Conservation (phyloP, 305 asterid genomes). For the Fraxinus floribunda region DNA sequence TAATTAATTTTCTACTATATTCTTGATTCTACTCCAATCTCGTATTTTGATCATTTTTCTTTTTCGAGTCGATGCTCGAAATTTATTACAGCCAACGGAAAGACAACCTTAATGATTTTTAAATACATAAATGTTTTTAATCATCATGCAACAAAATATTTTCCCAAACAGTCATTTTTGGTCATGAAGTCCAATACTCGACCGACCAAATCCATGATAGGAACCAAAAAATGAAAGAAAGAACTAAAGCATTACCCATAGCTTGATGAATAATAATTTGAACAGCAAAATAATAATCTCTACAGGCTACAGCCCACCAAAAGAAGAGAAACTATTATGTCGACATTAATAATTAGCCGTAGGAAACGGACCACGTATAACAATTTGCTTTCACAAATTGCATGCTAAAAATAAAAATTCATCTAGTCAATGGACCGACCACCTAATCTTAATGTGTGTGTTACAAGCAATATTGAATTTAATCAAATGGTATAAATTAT, state of each 20-base stretch:
- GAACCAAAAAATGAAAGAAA: not conserved
- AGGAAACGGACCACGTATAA: slow-evolving; percentile 34
- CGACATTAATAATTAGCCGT: slow-evolving; percentile 64
- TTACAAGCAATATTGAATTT: not conserved
- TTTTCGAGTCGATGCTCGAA: not conserved
- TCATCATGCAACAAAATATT: not conserved
- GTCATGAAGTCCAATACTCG: not conserved
- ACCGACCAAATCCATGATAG: not conserved
- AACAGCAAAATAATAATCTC: slow-evolving; percentile 35
- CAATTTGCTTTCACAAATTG: slow-evolving; percentile 42
- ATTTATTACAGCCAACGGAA: not conserved
- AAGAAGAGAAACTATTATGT: slow-evolving; percentile 41
- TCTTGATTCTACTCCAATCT: too few relatives aligned
- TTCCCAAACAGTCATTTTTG: not conserved
- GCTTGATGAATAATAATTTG: slow-evolving; percentile 22
- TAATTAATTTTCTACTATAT: too few relatives aligned
- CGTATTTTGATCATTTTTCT: not conserved
- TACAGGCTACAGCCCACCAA: slow-evolving; percentile 46
- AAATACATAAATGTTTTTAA: not conserved
- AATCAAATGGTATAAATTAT: not conserved
- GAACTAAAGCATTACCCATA: not conserved
- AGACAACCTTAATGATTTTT: not conserved
- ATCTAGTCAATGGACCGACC: not conserved
- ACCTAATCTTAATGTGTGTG: not conserved
- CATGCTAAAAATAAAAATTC: slow-evolving; percentile 27